Percentiles rank a stretch among this genome's conserved stretches.
Conservation (phyloP, 768 basidiomycete species). For the Kwoniella shandongensis region DNA sequence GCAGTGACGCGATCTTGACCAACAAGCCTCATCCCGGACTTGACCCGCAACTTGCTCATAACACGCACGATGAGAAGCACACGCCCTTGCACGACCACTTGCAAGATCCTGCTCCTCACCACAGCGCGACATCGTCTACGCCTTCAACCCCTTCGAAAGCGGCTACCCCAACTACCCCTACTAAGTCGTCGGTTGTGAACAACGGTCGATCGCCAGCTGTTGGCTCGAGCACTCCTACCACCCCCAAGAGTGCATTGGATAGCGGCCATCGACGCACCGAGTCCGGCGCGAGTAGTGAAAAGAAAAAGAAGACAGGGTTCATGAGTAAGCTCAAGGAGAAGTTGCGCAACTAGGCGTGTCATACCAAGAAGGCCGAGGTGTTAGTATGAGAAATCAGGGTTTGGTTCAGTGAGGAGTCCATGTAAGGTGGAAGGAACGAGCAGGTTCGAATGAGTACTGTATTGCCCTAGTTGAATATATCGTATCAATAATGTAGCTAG, state of each 20-base stretch:
- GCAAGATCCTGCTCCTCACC: conserved; percentile 1
- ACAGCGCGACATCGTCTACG: background rate
- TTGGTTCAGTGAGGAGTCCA: no score
- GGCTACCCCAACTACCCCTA: background rate
- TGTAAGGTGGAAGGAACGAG: no score
- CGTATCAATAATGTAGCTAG: no score
- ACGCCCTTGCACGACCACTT: no score
- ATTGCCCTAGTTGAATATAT: no score
- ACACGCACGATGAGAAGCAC: no score
- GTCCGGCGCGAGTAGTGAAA: conserved; percentile 15
- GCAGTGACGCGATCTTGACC: background rate
- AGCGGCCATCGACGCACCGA: conserved; percentile 7
- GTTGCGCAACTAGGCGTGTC: conserved; percentile 20
- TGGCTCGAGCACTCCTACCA: background rate
- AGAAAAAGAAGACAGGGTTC: conserved; percentile 45
- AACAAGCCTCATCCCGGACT: background rate
- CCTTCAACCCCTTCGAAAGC: background rate
- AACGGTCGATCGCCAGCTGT: conserved; percentile 1
- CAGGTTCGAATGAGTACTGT: no score
- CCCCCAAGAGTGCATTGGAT: background rate
- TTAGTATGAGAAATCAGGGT: no score
- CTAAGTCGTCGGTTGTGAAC: background rate
- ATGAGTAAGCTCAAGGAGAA: conserved; percentile 45
- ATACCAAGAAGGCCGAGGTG: no score
- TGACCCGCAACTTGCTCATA: no score